These are phyloP conservation scores for Nematocida ausubeli DNA, from an alignment of 371 early-diverging fungal species.

Conservation along the genomic window DNA sequence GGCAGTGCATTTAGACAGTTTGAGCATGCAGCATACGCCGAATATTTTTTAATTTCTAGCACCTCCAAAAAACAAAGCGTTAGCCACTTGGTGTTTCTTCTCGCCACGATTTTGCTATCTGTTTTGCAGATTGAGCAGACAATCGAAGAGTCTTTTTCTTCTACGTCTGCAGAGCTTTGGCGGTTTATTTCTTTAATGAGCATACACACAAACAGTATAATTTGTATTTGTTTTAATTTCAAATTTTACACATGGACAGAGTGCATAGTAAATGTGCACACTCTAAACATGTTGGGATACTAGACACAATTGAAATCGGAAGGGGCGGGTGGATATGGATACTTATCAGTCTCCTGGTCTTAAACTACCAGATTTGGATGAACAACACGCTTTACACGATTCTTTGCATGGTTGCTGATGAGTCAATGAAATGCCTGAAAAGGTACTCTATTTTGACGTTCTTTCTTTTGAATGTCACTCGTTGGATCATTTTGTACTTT, in stretches of 20 bases:
- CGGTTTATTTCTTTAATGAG: constrained; percentile 9
- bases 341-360: background rate
- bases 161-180: background rate
- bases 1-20: constrained; percentile 43
- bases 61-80: constrained; percentile 17
- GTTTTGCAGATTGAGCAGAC: constrained; percentile 23
- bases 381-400: background rate
- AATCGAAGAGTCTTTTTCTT: background rate
- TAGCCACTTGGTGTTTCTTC: constrained; percentile 37
- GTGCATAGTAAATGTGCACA: constrained; percentile 53
- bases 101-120: constrained; percentile 5
- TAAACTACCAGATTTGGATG: constrained; percentile 22
- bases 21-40: constrained; percentile 42
- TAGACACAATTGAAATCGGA: constrained; percentile 2
- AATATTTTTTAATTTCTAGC: constrained; percentile 8
- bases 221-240: constrained; percentile 3
- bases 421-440: background rate
- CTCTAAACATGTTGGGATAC: background rate
- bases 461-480: background rate
- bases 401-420: background rate
- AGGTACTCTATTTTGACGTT: background rate
- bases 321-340: constrained; percentile 34
- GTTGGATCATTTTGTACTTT: constrained; percentile 16
- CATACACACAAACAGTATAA: constrained; percentile 3
- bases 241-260: constrained; percentile 46